Evolutionary conservation across 2,329 filamentous ascomycete genomes (phyloP).

Genomic region (Sodiomyces alkalinus): DNA sequence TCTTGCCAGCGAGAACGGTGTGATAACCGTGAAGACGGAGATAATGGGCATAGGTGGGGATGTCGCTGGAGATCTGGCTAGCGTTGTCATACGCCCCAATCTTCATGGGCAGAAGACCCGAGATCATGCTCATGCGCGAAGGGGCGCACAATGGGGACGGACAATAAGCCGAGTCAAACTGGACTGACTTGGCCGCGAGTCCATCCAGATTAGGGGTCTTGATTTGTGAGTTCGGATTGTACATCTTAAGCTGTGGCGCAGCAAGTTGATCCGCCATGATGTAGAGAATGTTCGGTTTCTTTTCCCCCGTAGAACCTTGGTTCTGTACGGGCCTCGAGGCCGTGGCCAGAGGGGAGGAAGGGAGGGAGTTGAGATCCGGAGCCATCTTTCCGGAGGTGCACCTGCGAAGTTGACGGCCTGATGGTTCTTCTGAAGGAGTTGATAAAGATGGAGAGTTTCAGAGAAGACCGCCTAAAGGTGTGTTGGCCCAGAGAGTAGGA

Average conservation of each 20-base stretch:
- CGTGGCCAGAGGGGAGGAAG: conserved; percentile 30
- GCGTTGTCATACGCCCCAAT: conserved; percentile 90
- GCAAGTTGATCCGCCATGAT: conserved; percentile 97
- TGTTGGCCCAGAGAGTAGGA: neutral
- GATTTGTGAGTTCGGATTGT: conserved; percentile 78
- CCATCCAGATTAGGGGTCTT: conserved; percentile 82
- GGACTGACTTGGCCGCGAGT: conserved; percentile 65
- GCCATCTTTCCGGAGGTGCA: conserved; percentile 34
- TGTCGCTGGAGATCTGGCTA: conserved; percentile 65
- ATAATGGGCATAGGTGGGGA: conserved; percentile 88
- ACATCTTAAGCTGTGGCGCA: conserved; percentile 80
- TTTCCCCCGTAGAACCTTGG: conserved; percentile 9
- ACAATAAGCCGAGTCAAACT: conserved; percentile 91
- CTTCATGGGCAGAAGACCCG: conserved; percentile 78
- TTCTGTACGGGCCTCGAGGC: conserved; percentile 4
- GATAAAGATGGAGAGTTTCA: neutral
- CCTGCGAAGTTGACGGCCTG: neutral
- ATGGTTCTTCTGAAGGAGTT: neutral
- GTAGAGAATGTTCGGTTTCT: conserved; percentile 40
- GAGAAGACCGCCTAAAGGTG: neutral
- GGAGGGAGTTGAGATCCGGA: conserved; percentile 60
- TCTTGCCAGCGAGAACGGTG: conserved; percentile 83
- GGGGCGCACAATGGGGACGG: conserved; percentile 86
- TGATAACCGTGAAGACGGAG: conserved; percentile 74
- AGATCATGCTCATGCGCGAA: conserved; percentile 89